Evolutionary conservation across 148 eudicot genomes (phyloP).

Genomic region (Persicaria tinctoria): DNA sequence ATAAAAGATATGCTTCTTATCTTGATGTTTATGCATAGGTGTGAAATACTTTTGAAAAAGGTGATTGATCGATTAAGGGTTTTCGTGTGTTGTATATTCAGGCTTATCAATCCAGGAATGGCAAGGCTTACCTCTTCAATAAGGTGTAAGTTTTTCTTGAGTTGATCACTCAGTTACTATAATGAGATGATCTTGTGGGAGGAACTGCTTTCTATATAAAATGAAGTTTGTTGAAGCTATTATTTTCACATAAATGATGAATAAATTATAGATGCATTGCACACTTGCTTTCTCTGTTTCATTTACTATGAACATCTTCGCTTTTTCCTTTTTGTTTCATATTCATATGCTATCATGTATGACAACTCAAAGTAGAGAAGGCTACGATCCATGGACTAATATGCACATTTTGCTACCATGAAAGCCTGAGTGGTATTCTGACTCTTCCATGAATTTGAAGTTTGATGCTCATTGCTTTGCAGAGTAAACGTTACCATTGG

Average conservation of each 20-base stretch:
- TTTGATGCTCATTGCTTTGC: constrained; percentile 18
- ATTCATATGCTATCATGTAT: background rate
- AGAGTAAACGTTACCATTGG: constrained; percentile 72
- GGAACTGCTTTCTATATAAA: background rate
- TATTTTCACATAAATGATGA: background rate
- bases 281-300: background rate
- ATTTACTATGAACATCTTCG: background rate
- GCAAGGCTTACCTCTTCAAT: constrained; percentile 94
- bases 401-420: background rate
- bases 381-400: background rate
- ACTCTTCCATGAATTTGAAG: background rate
- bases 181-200: background rate
- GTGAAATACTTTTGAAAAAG: background rate
- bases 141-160: constrained; percentile 80
- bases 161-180: constrained; percentile 12
- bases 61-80: constrained; percentile 18
- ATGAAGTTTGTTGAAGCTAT: background rate
- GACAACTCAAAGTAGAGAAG: background rate
- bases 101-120: constrained; percentile 78
- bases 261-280: background rate
- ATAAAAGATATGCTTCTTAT: background rate
- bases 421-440: background rate
- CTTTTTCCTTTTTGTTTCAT: background rate
- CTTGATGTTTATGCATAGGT: background rate
- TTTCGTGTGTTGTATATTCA: constrained; percentile 39